Conservation (phyloP, 768 basidiomycete species). For the Lactarius deliciosus region DNA sequence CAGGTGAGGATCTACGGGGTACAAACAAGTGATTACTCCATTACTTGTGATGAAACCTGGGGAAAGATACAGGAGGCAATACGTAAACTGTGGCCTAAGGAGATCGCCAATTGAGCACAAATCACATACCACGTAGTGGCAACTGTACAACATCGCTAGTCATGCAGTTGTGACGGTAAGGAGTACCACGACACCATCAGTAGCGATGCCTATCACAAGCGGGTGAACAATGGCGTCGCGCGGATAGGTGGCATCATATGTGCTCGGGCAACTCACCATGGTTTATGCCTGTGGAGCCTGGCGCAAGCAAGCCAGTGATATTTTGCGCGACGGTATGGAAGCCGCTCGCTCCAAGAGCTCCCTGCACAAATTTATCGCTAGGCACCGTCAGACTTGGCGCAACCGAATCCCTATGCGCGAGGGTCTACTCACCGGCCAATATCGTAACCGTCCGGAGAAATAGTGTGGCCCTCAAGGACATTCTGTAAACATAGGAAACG, state of each 20-base stretch:
- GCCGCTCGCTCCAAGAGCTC: slow-evolving; percentile 22
- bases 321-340: slow-evolving; percentile 50
- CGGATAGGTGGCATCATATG: neutral
- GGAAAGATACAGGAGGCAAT: neutral
- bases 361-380: slow-evolving; percentile 21
- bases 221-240: neutral
- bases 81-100: neutral
- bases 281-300: slow-evolving; percentile 53
- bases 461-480: slow-evolving; percentile 31
- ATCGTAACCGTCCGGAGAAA: slow-evolving; percentile 36
- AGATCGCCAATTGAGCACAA: neutral
- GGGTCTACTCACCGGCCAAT: slow-evolving; percentile 33
- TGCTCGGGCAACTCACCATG: slow-evolving; percentile 41
- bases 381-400: neutral
- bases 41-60: neutral
- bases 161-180: slow-evolving; percentile 26
- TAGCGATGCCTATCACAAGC: slow-evolving; percentile 19
- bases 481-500: slow-evolving; percentile 9
- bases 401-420: too few species aligned
- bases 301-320: slow-evolving; percentile 52
- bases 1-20: neutral
- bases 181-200: slow-evolving; percentile 23
- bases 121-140: neutral
- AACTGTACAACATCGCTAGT: neutral
- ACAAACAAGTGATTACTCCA: neutral